Evolutionary conservation across 2,329 filamentous ascomycete genomes (phyloP).

Genomic region (Dactylellina sp.): DNA sequence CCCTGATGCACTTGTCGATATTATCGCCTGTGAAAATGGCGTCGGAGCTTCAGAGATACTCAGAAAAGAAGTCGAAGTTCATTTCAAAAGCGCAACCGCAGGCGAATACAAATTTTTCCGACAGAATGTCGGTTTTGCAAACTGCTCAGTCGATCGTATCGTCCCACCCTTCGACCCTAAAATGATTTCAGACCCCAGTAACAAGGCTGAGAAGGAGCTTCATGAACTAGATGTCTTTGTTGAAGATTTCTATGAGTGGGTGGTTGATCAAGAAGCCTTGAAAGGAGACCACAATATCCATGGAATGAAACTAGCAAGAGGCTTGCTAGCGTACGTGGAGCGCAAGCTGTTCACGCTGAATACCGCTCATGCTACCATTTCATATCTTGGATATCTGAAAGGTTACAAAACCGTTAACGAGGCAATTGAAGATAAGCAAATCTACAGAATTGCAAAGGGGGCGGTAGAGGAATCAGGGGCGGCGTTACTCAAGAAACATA

Average conservation of each 20-base stretch:
- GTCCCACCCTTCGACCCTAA: constrained; percentile 79
- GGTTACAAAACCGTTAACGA: constrained; percentile 91
- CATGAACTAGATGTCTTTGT: constrained; percentile 88
- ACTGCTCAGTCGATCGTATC: constrained; percentile 98
- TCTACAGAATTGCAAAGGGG: constrained; percentile 81
- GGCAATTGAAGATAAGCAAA: constrained; percentile 81
- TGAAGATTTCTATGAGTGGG: constrained; percentile 99
- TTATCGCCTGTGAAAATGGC: constrained; percentile 98
- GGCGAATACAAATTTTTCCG: constrained; percentile 62
- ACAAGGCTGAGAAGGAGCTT: constrained; percentile 64
- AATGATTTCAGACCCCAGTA: constrained; percentile 60
- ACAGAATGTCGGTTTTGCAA: constrained; percentile 87
- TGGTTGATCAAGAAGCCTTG: constrained; percentile 89
- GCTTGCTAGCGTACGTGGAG: constrained; percentile 96
- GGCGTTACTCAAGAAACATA: constrained; percentile 87
- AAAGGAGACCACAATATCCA: constrained; percentile 79
- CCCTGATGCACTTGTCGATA: constrained; percentile 76
- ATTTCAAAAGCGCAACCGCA: constrained; percentile 56
- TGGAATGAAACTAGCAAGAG: constrained; percentile 91
- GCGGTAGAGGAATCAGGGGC: constrained; percentile 86
- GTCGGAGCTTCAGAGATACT: constrained; percentile 81
- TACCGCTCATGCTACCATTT: constrained; percentile 94
- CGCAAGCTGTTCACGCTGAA: constrained; percentile 99
- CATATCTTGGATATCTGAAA: constrained; percentile 91
- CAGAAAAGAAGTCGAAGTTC: constrained; percentile 57